A percentile compares a stretch with the other conserved stretches of the same genome.
These are phyloP conservation scores for Kazachstania africana DNA, from an alignment of 805 yeast species.

Conservation along the genomic window DNA sequence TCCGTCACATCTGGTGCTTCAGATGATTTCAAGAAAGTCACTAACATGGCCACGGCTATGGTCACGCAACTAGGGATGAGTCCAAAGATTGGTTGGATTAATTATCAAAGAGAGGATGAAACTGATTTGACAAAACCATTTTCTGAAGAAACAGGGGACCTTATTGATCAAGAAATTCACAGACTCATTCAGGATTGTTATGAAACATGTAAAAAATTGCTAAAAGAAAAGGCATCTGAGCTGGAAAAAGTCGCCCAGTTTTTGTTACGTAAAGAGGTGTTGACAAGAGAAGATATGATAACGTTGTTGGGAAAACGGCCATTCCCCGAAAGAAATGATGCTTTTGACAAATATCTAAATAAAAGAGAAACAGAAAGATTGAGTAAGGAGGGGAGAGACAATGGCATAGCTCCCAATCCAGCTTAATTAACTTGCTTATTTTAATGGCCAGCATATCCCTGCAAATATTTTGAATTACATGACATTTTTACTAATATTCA, in stretches of 20 bases:
- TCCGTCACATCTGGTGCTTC: slow-evolving; percentile 95
- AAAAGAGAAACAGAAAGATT: slow-evolving; percentile 18
- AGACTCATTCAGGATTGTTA: slow-evolving; percentile 70
- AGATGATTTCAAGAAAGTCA: slow-evolving; percentile 93
- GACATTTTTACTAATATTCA: too few relatives aligned
- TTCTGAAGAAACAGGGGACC: slow-evolving; percentile 73
- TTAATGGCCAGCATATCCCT: too few relatives aligned
- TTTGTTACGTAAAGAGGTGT: slow-evolving; percentile 72
- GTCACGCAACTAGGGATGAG: slow-evolving; percentile 91
- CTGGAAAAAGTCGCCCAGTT: slow-evolving; percentile 83
- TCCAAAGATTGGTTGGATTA: slow-evolving; percentile 69
- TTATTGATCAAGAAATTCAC: slow-evolving; percentile 75
- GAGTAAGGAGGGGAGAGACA: slow-evolving; percentile 12
- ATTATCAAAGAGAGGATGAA: slow-evolving; percentile 56
- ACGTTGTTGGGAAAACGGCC: slow-evolving; percentile 83
- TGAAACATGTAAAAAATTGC: slow-evolving; percentile 51
- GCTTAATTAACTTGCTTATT: too few relatives aligned
- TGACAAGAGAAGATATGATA: slow-evolving; percentile 91
- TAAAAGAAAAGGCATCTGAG: slow-evolving; percentile 59
- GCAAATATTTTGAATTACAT: too few relatives aligned
- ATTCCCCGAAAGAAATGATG: slow-evolving; percentile 81
- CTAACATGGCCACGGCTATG: slow-evolving; percentile 88
- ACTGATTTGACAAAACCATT: slow-evolving; percentile 72
- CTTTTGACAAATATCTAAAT: slow-evolving; percentile 38
- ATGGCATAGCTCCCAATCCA: slow-evolving; percentile 5